Evolutionary conservation across 345 rosid genomes (phyloP).

Genomic region (Arabidopsis suecica): DNA sequence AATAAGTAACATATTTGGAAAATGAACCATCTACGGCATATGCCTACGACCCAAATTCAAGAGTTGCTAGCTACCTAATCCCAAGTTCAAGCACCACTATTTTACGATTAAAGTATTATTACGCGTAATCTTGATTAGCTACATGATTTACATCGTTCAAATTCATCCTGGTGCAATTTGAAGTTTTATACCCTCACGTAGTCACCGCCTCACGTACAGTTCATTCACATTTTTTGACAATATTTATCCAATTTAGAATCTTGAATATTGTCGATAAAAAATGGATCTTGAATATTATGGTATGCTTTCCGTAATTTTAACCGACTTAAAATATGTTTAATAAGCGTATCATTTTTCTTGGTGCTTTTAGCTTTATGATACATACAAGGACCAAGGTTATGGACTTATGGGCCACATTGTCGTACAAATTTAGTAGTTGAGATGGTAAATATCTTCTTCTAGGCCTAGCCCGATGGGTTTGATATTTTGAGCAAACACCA

Average conservation of each 20-base stretch:
- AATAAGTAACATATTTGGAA: too few species aligned
- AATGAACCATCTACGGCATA: background rate
- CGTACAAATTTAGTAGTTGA: background rate
- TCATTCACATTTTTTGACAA: background rate
- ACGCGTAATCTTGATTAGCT: too few species aligned
- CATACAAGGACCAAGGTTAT: background rate
- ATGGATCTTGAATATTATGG: background rate
- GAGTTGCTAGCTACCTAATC: too few species aligned
- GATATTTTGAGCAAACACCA: background rate
- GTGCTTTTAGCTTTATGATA: background rate
- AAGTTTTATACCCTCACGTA: background rate
- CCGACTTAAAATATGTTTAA: background rate
- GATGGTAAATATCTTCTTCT: background rate
- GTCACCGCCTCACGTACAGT: slow-evolving; percentile 10
- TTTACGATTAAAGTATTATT: too few species aligned
- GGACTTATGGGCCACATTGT: background rate
- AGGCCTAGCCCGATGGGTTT: background rate
- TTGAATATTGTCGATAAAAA: background rate
- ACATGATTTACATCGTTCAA: too few species aligned
- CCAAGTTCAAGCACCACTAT: too few species aligned
- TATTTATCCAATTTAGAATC: slow-evolving; percentile 2
- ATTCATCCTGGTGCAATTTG: too few species aligned
- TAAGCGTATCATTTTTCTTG: background rate
- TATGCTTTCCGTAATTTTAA: background rate
- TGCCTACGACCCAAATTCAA: background rate